Evolutionary conservation across 2,329 filamentous ascomycete species (phyloP), one percentile per base, ranked within the genome.

Genomic region (Monosporascus sp.): DNA sequence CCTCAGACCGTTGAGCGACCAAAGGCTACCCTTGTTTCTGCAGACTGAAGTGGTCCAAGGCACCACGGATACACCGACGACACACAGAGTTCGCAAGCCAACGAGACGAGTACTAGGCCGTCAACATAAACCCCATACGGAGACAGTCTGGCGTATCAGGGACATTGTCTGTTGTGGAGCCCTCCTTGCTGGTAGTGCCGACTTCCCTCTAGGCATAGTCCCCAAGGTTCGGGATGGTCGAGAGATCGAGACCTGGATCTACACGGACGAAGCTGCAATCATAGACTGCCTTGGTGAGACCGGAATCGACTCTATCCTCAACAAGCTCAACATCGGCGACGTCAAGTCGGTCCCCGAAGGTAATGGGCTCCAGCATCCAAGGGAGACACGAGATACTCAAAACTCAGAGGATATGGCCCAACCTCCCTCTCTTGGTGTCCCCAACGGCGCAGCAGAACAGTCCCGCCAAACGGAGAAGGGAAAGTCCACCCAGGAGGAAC

Each of bases 121-220:
- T 31, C 68, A 66, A 50, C 63, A 72, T 41, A 58, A 60, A 5
- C 54, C 63, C 17, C 62, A 69, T 11, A 68, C 66, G 22, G 74
- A 77, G 62, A 68, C 66, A n/a, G 55, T 75, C 51, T 77, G 76
- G 53, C 73, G 78, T 37, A 73, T 77, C 14, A 65, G 80, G 47
- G 78, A 80, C 48, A 72, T 78, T 47, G 66, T 79, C 15, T 73
- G 72, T 48, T 78, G 76, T 56, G 78, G 74, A 17, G 72, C 78
- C 46, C 74, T 77, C 51, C 63, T 81, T 43, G 73, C 74, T 11
- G 71, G 73, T 44, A 73, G 76, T 22, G 54, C 58, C 1, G 59
- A 60, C 20, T 72, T 74, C 28, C 77, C 78, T 1, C 52, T 80
- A n/a, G 55, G 57, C 9, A 53, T 69, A 37, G 57, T 51, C 7